Evolutionary conservation across 2,329 filamentous ascomycete species (phyloP).

Genomic region (Aspergillus puulaauensis): DNA sequence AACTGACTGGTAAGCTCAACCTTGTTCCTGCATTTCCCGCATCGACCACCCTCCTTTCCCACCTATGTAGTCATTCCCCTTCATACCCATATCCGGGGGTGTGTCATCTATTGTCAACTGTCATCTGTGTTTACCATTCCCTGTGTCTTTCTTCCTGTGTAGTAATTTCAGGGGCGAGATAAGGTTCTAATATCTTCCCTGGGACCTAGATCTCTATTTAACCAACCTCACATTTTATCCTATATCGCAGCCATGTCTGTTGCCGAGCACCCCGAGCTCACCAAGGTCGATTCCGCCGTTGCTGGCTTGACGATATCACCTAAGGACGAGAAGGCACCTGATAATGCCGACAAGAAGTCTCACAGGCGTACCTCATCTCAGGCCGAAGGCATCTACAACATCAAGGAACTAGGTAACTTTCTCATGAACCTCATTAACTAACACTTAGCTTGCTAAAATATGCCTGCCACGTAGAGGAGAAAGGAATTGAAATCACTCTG

Average conservation of each 20-base stretch:
- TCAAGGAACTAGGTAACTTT: constrained; percentile 77
- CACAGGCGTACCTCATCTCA: constrained; percentile 72
- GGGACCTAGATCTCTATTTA: constrained; percentile 3
- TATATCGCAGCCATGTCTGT: constrained; percentile 50
- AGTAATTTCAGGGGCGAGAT: not conserved
- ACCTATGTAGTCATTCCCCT: not conserved
- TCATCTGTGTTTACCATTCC: not conserved
- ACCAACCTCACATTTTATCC: not conserved
- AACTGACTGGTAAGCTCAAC: constrained; percentile 13
- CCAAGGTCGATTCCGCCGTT: constrained; percentile 90
- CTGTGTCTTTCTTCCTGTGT: not conserved
- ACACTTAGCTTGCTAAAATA: not conserved
- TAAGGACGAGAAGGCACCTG: constrained; percentile 56
- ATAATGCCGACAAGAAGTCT: constrained; percentile 52
- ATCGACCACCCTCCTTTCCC: not conserved
- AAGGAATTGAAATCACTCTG: constrained; percentile 32
- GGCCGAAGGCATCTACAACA: constrained; percentile 73
- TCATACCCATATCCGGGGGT: constrained; percentile 1
- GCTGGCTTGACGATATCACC: constrained; percentile 72
- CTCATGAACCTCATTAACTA: not conserved
- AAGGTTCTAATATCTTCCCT: constrained; percentile 7
- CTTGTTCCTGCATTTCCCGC: constrained; percentile 8
- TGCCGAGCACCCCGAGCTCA: constrained; percentile 62
- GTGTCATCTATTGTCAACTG: not conserved
- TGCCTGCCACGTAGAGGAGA: constrained; percentile 21